These are phyloP conservation scores for Alternaria brassicae DNA, from an alignment of 2,329 filamentous ascomycete genomes.

Conservation along the genomic window DNA sequence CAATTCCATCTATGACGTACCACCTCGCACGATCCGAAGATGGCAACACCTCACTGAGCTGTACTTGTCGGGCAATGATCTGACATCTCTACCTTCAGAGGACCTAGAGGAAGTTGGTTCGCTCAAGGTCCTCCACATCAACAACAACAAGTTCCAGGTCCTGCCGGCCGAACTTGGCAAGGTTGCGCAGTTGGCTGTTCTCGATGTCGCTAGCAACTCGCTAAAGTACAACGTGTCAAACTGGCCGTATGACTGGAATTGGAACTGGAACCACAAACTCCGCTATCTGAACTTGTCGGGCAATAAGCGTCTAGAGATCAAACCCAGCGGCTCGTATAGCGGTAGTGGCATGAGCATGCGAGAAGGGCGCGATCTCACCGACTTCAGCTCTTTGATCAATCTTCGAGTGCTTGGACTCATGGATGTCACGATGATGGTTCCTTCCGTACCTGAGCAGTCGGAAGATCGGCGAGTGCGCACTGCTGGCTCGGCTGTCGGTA, in stretches of 20 bases:
- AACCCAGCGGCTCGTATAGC: constrained; percentile 66
- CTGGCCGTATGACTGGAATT: constrained; percentile 99
- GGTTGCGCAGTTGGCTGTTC: constrained; percentile 86
- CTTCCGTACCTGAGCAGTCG: constrained; percentile 91
- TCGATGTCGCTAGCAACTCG: constrained; percentile 94
- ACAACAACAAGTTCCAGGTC: constrained; percentile 97
- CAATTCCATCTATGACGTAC: constrained; percentile 92
- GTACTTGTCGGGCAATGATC: constrained; percentile 92
- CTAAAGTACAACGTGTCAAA: constrained; percentile 99
- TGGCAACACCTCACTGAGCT: constrained; percentile 92
- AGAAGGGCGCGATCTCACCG: constrained; percentile 77
- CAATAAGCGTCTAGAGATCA: constrained; percentile 95
- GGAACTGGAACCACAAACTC: constrained; percentile 96
- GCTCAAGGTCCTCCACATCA: constrained; percentile 90
- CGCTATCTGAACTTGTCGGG: constrained; percentile 96
- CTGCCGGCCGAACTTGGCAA: constrained; percentile 94
- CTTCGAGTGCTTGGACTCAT: constrained; percentile 90
- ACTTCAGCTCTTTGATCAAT: constrained; percentile 85
- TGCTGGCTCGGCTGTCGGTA: constrained; percentile 91
- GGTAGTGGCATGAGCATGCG: constrained; percentile 54
- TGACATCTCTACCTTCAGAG: constrained; percentile 89
- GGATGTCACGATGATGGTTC: constrained; percentile 95
- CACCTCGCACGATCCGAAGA: constrained; percentile 82
- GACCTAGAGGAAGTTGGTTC: constrained; percentile 90
- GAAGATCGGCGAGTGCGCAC: constrained; percentile 95